Evolutionary conservation across 345 rosid species (phyloP), one percentile per base, ranked within the genome.

Genomic region (Acer negundo): DNA sequence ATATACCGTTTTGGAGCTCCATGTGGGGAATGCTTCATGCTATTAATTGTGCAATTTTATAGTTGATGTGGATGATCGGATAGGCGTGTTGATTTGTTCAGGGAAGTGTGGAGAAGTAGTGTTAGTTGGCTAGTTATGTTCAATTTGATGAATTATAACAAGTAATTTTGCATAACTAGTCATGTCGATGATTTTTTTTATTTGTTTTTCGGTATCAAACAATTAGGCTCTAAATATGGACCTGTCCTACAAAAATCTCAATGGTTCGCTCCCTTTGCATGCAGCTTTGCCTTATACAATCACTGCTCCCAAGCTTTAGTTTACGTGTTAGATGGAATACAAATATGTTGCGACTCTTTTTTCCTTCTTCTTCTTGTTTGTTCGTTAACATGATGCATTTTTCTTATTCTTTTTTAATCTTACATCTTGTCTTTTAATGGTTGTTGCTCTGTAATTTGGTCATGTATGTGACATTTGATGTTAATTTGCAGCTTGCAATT

Each of bases 401-500:
- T 16, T 53, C 35, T 35, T 4, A 0, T 35, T 4, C 4, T 0
- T 4, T 35, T 35, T 49, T 2, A n/a, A n/a, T n/a, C n/a, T n/a
- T n/a, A n/a, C 12, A 19, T n/a, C 6, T 46, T 10, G 63, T 59
- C 26, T 59, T 6, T 73, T 5, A 22, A 73, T 20, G 75, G 65
- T 19, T 56, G n/a, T 61, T 59, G 1, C 44, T 69, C 47, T 40
- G 40, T 35, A 67, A 56, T 9, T 68, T 67, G 23, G 40, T 56
- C 20, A 38, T 35, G 42, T n/a, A 12, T n/a, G 2, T 55, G 7
- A 40, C n/a, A 16, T 75, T 66, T 38, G 22, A 40, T 53, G 63
- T 42, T 75, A 4, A 22, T 55, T 62, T 62, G 51, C 87, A 89
- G 92, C 89, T 68, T 89, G 92, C 73, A 79, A 82, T 64, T 87